Base-by-base conservation (phyloP, 2,329 filamentous ascomycete genomes). In the Aspergillus aculeatinus region DNA sequence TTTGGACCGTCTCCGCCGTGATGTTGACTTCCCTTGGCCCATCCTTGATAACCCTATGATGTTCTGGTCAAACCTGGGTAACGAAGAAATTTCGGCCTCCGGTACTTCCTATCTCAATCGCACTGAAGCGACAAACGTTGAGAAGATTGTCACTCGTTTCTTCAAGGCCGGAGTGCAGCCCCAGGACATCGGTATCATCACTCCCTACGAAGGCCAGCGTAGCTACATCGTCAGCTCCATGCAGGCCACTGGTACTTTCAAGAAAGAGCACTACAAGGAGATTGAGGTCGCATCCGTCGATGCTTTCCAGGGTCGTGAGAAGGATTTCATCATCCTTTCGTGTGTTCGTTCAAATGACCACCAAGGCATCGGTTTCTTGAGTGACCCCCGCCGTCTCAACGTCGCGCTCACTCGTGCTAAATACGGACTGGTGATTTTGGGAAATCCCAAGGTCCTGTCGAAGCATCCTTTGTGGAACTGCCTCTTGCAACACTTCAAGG, bases 201-300 rank as follows among this genome's bases (percentile, higher is more conserved):
- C 95, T 16, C 95, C 95, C 57, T 99, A 99, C 76, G 95, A 99
- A 79, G 95, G 95, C 60, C 95, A 99, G 79, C 90, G 95, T 72
- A 97, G 93, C 79, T 99, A 96, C 75, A 93, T 99, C 65, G 95
- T 99, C 60, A 96, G 91, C 74, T 97, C 94, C n/a, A 98, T 99
- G 94, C 95, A 99, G 78, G 92, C 94, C 64, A 95, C 90, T 12
- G 95, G 95, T 55, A 96, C 91, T 0, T 97, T 96, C 82, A 97
- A 96, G 81, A 99, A 99, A 80, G 95, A 99, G 74, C 87, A 89
- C 70, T 99, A 99, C 83, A 98, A 98, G 79, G 94, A 98, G 72
- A 94, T 99, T 25, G 95, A 99, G 76, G 95, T 99, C 47, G 95
- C 95, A 4, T 98, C 94, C 0, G 95, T 99, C 42, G 95, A 99